Conservation (phyloP, 2,329 filamentous ascomycete genomes). For the Fusarium tjaetaba region DNA sequence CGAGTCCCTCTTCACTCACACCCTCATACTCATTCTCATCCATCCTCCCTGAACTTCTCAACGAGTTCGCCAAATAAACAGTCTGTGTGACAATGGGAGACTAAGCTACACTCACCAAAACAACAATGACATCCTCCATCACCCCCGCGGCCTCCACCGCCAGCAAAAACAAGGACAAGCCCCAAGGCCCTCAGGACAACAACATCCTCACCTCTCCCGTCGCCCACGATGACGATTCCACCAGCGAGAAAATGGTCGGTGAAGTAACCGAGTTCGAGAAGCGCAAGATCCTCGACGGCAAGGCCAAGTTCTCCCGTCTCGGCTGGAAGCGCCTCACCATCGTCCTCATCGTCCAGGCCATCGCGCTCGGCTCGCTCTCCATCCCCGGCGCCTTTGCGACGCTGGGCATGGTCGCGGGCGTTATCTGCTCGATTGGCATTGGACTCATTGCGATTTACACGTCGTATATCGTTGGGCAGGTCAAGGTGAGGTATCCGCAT, state of each 20-base stretch:
- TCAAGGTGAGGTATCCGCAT: conserved; percentile 58
- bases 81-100: conserved; percentile 38
- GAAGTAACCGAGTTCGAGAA: conserved; percentile 41
- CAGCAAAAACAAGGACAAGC: conserved; percentile 20
- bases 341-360: conserved; percentile 39
- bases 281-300: conserved; percentile 38
- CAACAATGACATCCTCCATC: conserved; percentile 29
- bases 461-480: conserved; percentile 53
- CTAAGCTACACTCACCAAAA: conserved; percentile 11
- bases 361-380: conserved; percentile 40
- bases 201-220: conserved; percentile 14
- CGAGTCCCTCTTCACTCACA: conserved; percentile 4
- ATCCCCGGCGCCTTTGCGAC: conserved; percentile 39
- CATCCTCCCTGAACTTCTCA: not conserved
- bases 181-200: conserved; percentile 9
- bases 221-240: conserved; percentile 21
- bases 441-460: conserved; percentile 54
- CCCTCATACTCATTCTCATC: not conserved
- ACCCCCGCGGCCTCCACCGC: conserved; percentile 29
- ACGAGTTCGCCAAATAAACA: conserved; percentile 1
- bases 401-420: conserved; percentile 47
- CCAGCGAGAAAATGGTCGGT: conserved; percentile 38
- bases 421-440: conserved; percentile 49
- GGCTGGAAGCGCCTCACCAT: conserved; percentile 43
- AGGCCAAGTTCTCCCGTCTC: conserved; percentile 38